Base-by-base conservation (phyloP, 371 early-diverging fungal species). In the Smittium culicis region DNA sequence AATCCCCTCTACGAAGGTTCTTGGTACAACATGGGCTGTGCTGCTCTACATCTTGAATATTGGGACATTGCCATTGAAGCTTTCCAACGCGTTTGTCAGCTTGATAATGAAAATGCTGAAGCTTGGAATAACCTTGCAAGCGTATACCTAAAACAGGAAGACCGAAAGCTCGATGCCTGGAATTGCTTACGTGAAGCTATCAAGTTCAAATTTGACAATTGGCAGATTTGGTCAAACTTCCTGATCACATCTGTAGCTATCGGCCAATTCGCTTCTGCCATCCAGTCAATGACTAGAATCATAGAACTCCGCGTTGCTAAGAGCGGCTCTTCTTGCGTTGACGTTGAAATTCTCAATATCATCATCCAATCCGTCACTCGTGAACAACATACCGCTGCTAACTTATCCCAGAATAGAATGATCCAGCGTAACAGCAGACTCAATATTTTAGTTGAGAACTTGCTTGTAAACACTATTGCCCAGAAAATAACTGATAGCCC, bases 41-140 rank as follows among this genome's bases (percentile, higher is more conserved):
- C 94, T 30, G 91, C 92, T 1, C 83, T 96, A 84, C 86, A 85
- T 27, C 66, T 79, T 16, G 85, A 86, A 67, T 83, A 91, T 33
- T 94, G 87, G 88, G 86, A 86, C 24, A 76, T 77, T 2, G 94
- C 90, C 5, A 69, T 77, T 25, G 72, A 80, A 25, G 91, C 94
- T 2, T 96, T 96, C 78, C 76, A 80, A 55, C 86, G 86, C 35
- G 86, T 84, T 8, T 86, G 89, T 5, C 68, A 80, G 17, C 70
- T 98, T 33, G 90, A 94, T 69, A 71, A 76, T 59, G 86, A 87
- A 68, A 93, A 94, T 71, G 89, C 88, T 33, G 96, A 96, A 77
- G 94, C 94, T 34, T 97, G 96, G 96, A 96, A 88, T 73, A 98
- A 98, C 75, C 75, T 96, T 67, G 92, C 94, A 0, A 85, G 91